phyloP scores from a whole-genome alignment of 2,329 filamentous ascomycete genomes.

The Penicillium sclerotiorum region DNA sequence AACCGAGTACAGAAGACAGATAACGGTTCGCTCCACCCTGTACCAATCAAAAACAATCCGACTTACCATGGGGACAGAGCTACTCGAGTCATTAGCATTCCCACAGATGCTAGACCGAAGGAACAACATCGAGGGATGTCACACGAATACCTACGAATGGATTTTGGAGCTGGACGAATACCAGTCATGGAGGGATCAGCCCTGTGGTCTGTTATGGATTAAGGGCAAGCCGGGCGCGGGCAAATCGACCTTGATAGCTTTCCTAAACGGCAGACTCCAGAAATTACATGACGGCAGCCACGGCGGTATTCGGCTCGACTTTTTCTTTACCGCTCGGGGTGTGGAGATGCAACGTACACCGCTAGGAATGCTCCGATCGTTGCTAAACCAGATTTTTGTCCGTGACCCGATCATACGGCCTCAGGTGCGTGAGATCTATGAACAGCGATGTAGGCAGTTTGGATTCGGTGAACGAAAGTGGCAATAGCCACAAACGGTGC shows the following conservation, averaged over 20 bases:
- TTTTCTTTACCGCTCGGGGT: constrained; percentile 21
- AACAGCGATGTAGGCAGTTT: constrained; percentile 1
- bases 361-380: constrained; percentile 17
- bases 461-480: not conserved
- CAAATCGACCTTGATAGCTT: constrained; percentile 25
- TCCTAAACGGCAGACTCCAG: constrained; percentile 10
- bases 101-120: constrained; percentile 8
- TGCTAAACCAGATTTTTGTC: constrained; percentile 17
- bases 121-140: constrained; percentile 3
- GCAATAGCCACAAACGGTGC: not conserved
- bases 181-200: not conserved
- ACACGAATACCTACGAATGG: constrained; percentile 14
- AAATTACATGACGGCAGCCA: not conserved
- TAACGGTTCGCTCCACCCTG: not conserved
- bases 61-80: not conserved
- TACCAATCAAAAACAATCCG: not conserved
- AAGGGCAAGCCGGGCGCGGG: constrained; percentile 26
- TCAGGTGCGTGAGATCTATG: constrained; percentile 2
- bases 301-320: constrained; percentile 9
- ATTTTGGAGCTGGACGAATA: constrained; percentile 15
- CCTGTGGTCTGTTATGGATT: constrained; percentile 20
- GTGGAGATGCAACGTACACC: constrained; percentile 14
- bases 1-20: not conserved
- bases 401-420: constrained; percentile 2
- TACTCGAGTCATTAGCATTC: constrained; percentile 6